Percentiles rank a stretch among this genome's conserved stretches.
Conservation (phyloP, 129 eudicot species). For the Cynara cardunculus region DNA sequence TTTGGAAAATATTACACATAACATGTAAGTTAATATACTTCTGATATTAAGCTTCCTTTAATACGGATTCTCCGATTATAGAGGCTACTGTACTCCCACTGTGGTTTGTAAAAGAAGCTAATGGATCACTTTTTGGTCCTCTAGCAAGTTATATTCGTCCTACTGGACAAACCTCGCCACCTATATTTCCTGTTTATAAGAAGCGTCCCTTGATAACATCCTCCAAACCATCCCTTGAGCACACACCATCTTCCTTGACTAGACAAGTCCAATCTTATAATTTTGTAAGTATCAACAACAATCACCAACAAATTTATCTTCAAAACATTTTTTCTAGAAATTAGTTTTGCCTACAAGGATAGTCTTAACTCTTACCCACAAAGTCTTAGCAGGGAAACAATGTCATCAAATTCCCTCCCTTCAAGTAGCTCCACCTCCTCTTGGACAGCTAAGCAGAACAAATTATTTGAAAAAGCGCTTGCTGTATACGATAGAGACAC, state of each 20-base stretch:
- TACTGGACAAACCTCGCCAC: slow-evolving; percentile 41
- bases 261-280: background rate
- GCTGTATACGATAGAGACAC: slow-evolving; percentile 64
- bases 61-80: slow-evolving; percentile 27
- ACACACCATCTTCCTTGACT: slow-evolving; percentile 31
- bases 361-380: background rate
- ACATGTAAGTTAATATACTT: slow-evolving; percentile 1
- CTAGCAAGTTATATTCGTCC: slow-evolving; percentile 30
- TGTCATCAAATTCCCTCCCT: slow-evolving; percentile 54
- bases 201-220: slow-evolving; percentile 29
- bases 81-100: background rate
- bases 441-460: slow-evolving; percentile 71
- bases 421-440: slow-evolving; percentile 42
- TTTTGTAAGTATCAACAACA: slow-evolving; percentile 13
- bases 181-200: slow-evolving; percentile 47
- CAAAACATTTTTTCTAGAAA: background rate
- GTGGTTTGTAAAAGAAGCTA: slow-evolving; percentile 30
- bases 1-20: background rate
- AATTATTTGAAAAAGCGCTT: slow-evolving; percentile 65
- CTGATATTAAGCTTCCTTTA: slow-evolving; percentile 7
- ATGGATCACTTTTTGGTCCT: slow-evolving; percentile 26
- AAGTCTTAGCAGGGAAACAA: slow-evolving; percentile 20
- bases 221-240: slow-evolving; percentile 29
- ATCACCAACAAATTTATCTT: background rate
- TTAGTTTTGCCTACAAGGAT: background rate